Conservation (phyloP, 495 filamentous ascomycete species). For the Penicillium tannophilum region DNA sequence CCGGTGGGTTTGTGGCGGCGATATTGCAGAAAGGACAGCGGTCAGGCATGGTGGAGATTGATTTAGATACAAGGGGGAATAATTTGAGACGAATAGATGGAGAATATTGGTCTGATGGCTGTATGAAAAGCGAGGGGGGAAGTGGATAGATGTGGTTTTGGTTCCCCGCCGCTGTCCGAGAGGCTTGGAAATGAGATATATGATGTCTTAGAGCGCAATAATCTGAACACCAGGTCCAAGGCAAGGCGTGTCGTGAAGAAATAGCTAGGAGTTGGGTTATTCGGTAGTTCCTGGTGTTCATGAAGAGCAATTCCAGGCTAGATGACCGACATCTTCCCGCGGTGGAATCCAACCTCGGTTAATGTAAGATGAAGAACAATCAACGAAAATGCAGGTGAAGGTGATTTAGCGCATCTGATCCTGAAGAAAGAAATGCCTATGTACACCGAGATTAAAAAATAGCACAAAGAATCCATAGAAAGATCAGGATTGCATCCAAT, state of each 20-base stretch:
- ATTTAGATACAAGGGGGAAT: neutral
- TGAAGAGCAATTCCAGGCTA: neutral
- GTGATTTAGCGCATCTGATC: neutral
- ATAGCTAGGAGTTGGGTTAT: neutral
- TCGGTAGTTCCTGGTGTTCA: neutral
- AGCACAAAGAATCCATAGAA: slow-evolving; percentile 2
- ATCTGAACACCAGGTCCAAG: neutral
- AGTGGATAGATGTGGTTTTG: neutral
- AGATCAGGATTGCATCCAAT: slow-evolving; percentile 21
- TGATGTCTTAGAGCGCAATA: neutral
- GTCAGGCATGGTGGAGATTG: slow-evolving; percentile 1
- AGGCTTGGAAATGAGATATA: neutral
- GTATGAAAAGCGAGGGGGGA: neutral
- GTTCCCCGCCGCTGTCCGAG: neutral
- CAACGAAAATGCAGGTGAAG: neutral
- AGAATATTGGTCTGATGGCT: neutral
- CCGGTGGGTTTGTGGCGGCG: slow-evolving; percentile 44
- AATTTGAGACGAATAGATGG: neutral
- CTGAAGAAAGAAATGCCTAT: neutral
- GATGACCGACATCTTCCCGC: neutral
- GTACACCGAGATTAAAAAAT: neutral
- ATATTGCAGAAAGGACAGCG: slow-evolving; percentile 46
- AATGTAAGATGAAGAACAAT: neutral
- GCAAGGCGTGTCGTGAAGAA: neutral
- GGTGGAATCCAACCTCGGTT: neutral